Evolutionary conservation across 495 filamentous ascomycete genomes (phyloP).

Genomic region (Friedmanniomyces simplex): DNA sequence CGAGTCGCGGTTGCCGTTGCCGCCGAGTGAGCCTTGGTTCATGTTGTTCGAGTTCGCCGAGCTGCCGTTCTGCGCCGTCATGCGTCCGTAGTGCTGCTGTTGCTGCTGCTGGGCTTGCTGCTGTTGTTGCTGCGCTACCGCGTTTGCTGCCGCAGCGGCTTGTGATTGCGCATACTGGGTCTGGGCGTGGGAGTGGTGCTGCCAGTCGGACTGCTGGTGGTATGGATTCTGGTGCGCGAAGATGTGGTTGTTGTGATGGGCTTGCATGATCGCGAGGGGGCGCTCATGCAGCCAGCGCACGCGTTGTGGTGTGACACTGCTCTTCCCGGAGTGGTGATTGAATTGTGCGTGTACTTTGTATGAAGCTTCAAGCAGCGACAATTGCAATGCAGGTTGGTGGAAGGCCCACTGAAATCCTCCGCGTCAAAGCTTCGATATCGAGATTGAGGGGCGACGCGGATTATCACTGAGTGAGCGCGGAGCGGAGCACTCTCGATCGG

Average conservation of each 20-base stretch:
- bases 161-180: conserved; percentile 44
- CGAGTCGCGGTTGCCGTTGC: conserved; percentile 20
- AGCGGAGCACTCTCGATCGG: no score
- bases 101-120: background rate
- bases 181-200: conserved; percentile 36
- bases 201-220: conserved; percentile 53
- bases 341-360: background rate
- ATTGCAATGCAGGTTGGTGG: background rate
- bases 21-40: background rate
- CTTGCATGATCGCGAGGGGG: conserved; percentile 7
- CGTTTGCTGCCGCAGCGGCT: conserved; percentile 53
- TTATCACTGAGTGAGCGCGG: no score
- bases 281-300: background rate
- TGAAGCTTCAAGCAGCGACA: background rate
- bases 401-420: no score
- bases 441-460: background rate
- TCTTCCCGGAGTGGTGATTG: background rate
- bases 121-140: conserved; percentile 30
- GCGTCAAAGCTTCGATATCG: background rate
- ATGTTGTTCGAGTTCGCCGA: conserved; percentile 34
- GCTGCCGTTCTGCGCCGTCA: conserved; percentile 23
- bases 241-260: conserved; percentile 45
- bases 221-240: conserved; percentile 77
- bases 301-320: background rate
- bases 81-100: conserved; percentile 8